Conservation (phyloP, 768 basidiomycete species). For the Sarcodon aspratus region DNA sequence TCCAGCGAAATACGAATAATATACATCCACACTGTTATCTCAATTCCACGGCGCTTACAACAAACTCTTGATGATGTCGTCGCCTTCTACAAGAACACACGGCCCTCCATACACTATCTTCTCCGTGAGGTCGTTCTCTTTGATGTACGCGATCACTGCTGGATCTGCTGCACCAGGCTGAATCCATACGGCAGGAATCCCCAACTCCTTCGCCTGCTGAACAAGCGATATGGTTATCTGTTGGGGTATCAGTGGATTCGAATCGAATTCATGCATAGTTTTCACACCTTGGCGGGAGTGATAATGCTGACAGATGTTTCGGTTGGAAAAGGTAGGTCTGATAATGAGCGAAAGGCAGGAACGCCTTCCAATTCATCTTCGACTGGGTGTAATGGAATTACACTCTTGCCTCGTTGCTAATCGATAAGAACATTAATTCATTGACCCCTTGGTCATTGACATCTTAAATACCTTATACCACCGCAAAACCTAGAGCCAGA, state of each 20-base stretch:
- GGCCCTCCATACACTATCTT: conserved; percentile 75
- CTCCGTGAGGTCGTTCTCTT: conserved; percentile 49
- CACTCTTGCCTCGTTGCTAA: too few relatives aligned
- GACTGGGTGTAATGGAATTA: not conserved
- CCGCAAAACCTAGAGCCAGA: conserved; percentile 43
- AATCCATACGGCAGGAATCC: conserved; percentile 75
- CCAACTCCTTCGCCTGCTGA: conserved; percentile 54
- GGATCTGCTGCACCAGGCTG: conserved; percentile 81
- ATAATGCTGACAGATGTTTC: conserved; percentile 71
- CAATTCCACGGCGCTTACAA: not conserved
- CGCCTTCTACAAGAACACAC: conserved; percentile 74
- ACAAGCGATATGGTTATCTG: conserved; percentile 64
- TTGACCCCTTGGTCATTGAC: too few relatives aligned
- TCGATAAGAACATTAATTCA: not conserved
- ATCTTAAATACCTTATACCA: conserved; percentile 47
- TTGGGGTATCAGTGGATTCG: not conserved
- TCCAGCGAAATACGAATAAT: conserved; percentile 42
- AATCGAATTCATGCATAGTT: not conserved
- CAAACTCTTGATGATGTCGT: conserved; percentile 26
- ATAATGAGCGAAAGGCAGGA: conserved; percentile 40
- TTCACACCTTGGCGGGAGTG: conserved; percentile 56
- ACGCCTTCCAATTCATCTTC: conserved; percentile 60
- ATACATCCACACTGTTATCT: conserved; percentile 6
- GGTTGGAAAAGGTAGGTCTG: conserved; percentile 44
- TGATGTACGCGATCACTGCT: conserved; percentile 51